phyloP scores from a whole-genome alignment of 768 basidiomycete genomes.

The Termitomyces bulborhizus region DNA sequence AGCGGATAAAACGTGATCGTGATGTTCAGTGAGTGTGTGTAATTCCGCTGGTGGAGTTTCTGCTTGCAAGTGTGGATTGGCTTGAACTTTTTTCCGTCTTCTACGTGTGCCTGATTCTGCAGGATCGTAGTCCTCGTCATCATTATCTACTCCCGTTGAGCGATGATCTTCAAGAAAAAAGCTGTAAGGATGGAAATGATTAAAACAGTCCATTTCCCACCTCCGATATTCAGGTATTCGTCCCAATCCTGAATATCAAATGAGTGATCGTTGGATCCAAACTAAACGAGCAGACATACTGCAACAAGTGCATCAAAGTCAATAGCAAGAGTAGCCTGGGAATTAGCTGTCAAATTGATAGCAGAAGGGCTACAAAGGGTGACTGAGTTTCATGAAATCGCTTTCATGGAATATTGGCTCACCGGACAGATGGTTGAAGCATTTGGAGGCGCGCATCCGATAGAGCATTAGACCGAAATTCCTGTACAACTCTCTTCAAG shows the following conservation, averaged over 20 bases:
- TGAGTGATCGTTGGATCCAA: not conserved
- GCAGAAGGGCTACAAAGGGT: conserved; percentile 33
- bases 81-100: conserved; percentile 14
- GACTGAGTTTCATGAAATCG: not conserved
- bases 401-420: conserved; percentile 12
- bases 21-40: conserved; percentile 68
- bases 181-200: not conserved
- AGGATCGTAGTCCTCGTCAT: conserved; percentile 51
- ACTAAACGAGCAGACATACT: conserved; percentile 30
- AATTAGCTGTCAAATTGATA: conserved; percentile 49
- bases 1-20: conserved; percentile 58
- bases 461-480: conserved; percentile 42
- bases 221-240: conserved; percentile 45
- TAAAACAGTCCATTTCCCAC: conserved; percentile 17
- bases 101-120: conserved; percentile 13
- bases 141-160: conserved; percentile 21
- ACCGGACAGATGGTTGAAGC: conserved; percentile 63
- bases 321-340: conserved; percentile 38
- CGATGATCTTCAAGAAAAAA: conserved; percentile 1
- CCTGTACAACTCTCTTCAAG: conserved; percentile 73
- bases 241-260: conserved; percentile 48
- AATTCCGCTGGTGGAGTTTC: conserved; percentile 45
- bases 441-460: conserved; percentile 60
- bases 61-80: conserved; percentile 18
- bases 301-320: conserved; percentile 64